Conservation (phyloP, 2,329 filamentous ascomycete species). For the Trichophyton benhamiae region DNA sequence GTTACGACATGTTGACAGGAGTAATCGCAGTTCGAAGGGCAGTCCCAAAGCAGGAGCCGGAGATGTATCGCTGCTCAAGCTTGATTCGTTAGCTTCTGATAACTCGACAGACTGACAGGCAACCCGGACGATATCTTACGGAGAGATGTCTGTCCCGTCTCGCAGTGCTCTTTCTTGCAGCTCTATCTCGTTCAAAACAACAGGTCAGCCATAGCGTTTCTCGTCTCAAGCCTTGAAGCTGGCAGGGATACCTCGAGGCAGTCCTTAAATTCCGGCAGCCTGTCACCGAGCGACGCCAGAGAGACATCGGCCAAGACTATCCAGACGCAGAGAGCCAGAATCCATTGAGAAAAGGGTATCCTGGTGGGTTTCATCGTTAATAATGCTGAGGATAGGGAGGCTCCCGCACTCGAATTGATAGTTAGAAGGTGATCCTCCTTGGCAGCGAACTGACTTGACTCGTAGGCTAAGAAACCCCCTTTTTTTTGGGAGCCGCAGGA, state of each 20-base stretch:
- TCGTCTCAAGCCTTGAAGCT: neutral
- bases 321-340: conserved; percentile 24
- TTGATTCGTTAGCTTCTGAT: neutral
- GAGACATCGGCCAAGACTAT: conserved; percentile 27
- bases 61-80: conserved; percentile 57
- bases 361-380: conserved; percentile 11
- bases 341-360: conserved; percentile 11
- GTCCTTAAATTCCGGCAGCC: conserved; percentile 71
- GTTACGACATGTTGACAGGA: conserved; percentile 92
- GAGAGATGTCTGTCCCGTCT: conserved; percentile 51
- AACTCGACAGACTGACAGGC: no score
- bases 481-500: neutral
- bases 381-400: neutral
- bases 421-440: neutral
- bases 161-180: conserved; percentile 71
- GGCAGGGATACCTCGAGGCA: conserved; percentile 57
- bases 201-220: neutral
- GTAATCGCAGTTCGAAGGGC: conserved; percentile 91
- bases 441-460: neutral
- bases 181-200: conserved; percentile 41
- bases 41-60: conserved; percentile 83
- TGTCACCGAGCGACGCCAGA: conserved; percentile 68
- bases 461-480: neutral
- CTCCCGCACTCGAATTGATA: neutral
- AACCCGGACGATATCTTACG: conserved; percentile 43